These are phyloP conservation scores for Corylus heterophylla DNA, from an alignment of 306 rosid genomes.

Conservation along the genomic window DNA sequence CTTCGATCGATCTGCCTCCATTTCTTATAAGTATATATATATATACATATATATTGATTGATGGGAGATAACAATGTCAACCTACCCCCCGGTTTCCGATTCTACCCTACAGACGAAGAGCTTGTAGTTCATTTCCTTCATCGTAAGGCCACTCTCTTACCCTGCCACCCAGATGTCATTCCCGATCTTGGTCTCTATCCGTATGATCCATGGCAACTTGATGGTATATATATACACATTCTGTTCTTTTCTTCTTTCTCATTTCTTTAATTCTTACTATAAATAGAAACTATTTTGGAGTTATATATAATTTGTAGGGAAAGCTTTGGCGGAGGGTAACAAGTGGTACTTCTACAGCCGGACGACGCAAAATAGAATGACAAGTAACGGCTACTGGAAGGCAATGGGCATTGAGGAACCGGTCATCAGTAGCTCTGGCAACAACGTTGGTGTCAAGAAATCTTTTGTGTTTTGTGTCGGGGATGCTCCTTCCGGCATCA, in stretches of 20 bases:
- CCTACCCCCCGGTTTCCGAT: constrained; percentile 91
- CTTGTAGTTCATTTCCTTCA: constrained; percentile 91
- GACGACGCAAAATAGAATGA: constrained; percentile 59
- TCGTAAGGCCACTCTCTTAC: constrained; percentile 78
- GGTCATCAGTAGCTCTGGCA: constrained; percentile 44
- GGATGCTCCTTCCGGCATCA: constrained; percentile 50
- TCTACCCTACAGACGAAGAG: constrained; percentile 90
- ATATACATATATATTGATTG: neutral
- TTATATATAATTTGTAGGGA: constrained; percentile 42
- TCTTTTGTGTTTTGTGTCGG: constrained; percentile 60
- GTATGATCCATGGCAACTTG: constrained; percentile 86
- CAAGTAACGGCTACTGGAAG: constrained; percentile 73
- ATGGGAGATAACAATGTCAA: constrained; percentile 66
- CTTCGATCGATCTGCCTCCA: too few relatives aligned
- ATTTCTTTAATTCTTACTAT: too few relatives aligned
- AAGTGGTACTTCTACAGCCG: constrained; percentile 92
- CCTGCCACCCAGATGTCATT: constrained; percentile 92
- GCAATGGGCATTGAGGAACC: constrained; percentile 72
- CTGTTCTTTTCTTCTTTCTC: too few relatives aligned
- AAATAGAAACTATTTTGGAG: too few relatives aligned
- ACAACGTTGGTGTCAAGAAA: constrained; percentile 74
- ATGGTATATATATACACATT: constrained; percentile 41
- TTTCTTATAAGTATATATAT: neutral
- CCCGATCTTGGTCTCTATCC: constrained; percentile 91
- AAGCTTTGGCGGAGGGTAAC: constrained; percentile 84